Conservation (phyloP, 768 basidiomycete species). For the Lentinus brumalis region DNA sequence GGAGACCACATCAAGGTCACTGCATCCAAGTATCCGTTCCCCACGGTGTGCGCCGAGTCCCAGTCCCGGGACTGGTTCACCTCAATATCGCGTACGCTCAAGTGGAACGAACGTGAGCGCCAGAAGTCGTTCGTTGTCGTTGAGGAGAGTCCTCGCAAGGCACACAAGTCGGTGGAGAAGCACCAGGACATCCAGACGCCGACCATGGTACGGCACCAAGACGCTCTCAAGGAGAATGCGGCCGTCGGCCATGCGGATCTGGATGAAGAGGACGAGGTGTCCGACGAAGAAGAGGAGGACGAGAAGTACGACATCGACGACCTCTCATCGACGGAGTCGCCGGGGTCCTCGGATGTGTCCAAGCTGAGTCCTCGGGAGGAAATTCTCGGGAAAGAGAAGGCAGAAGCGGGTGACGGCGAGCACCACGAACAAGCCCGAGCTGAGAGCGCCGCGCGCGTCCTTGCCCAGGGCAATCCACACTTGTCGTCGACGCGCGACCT, state of each 20-base stretch:
- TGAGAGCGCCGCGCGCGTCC: constrained; percentile 34
- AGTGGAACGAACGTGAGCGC: constrained; percentile 98
- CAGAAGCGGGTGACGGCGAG: constrained; percentile 8
- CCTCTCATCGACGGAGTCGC: constrained; percentile 60
- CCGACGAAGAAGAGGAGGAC: constrained; percentile 54
- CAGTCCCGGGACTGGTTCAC: constrained; percentile 99
- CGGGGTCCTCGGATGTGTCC: constrained; percentile 13
- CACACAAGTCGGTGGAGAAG: constrained; percentile 14
- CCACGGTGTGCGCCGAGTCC: constrained; percentile 96
- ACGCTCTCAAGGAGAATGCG: constrained; percentile 33
- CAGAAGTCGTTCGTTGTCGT: constrained; percentile 99
- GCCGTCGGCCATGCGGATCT: constrained; percentile 33
- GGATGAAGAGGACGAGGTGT: constrained; percentile 46
- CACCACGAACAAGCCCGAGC: constrained; percentile 11
- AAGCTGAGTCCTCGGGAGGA: constrained; percentile 22
- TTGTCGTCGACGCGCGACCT: constrained; percentile 29
- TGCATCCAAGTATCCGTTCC: constrained; percentile 96
- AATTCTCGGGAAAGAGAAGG: constrained; percentile 26
- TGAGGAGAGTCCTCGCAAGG: constrained; percentile 68
- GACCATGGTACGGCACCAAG: constrained; percentile 1
- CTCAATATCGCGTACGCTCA: constrained; percentile 91
- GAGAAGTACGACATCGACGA: constrained; percentile 95
- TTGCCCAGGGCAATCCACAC: constrained; percentile 34
- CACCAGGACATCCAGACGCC: constrained; percentile 12
- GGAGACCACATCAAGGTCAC: constrained; percentile 99